Evolutionary conservation across 2,329 filamentous ascomycete genomes (phyloP), one percentile per base, ranked within the genome.

Genomic region (Phoma sp.): DNA sequence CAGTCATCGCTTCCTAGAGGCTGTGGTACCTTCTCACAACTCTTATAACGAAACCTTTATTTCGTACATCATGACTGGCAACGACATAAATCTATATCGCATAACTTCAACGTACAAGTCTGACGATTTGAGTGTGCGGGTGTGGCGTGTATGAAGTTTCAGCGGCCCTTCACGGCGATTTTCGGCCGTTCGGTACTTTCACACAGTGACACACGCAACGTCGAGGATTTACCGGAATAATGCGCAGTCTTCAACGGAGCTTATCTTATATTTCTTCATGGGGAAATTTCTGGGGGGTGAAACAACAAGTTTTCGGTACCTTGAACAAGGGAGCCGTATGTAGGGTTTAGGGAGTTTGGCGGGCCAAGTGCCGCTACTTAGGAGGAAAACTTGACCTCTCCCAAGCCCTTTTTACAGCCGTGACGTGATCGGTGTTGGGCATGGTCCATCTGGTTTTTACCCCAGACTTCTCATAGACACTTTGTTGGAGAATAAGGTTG

Each of bases 161-260:
- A 43, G 37, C 46, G 52, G 52, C 41, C 33, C 36, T 51, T 38
- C 43, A 6, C 52, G 46, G 52, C 46, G 41, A 46, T 55, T 37
- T 6, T 55, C 52, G 52, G 52, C 38, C 32, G 17, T 46, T 40
- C 45, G 39, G 51, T 37, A 39, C 27, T 43, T 33, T 25, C 6
- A 10, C 24, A 8, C 19, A 3, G 32, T 47, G 52, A 43, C 12
- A 51, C 52, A n/a, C 24, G 22, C n/a, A 22, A 22, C 12, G 52
- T 41, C 15, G 19, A 43, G 21, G 31, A 51, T 2, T 55, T 55
- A 51, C 52, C 52, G 52, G 52, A 46, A 43, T n/a, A 55, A 55
- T 46, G 46, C 52, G 46, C 52, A 51, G 52, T 37, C 6, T 46
- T 55, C 43, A 12, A 55, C 24, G 31, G 33, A 31, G 17, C 13